phyloP scores from a whole-genome alignment of 768 basidiomycete genomes.

The Podaxis sp. region DNA sequence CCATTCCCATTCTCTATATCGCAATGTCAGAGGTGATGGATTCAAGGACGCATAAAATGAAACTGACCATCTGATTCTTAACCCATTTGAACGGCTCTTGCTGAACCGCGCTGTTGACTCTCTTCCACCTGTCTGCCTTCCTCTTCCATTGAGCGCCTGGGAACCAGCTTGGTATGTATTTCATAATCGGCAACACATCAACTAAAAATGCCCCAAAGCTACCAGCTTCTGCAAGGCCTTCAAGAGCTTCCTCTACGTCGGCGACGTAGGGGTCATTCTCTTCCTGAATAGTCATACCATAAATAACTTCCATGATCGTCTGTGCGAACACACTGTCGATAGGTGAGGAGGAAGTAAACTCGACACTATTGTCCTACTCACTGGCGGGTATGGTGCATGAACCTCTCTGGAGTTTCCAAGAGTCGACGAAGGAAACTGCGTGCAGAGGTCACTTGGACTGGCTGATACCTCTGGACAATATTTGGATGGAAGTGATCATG shows the following conservation, averaged over 20 bases:
- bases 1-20: not conserved
- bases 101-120: constrained; percentile 31
- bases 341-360: not conserved
- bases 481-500: constrained; percentile 27
- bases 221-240: constrained; percentile 23
- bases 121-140: constrained; percentile 32
- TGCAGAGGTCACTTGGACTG: constrained; percentile 24
- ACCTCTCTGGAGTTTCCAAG: constrained; percentile 22
- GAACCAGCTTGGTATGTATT: constrained; percentile 36
- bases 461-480: constrained; percentile 22
- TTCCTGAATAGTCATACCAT: constrained; percentile 8
- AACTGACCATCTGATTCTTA: constrained; percentile 31
- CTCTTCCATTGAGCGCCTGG: constrained; percentile 46
- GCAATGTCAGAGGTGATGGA: not conserved
- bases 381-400: constrained; percentile 28
- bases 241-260: constrained; percentile 22
- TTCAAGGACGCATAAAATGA: not conserved
- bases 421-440: constrained; percentile 22
- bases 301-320: constrained; percentile 12
- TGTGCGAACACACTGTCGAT: constrained; percentile 6
- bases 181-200: constrained; percentile 23
- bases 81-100: constrained; percentile 38
- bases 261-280: constrained; percentile 22
- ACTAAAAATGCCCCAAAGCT: constrained; percentile 31
- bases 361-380: constrained; percentile 15